Conservation (phyloP, 2,329 filamentous ascomycete genomes). For the Talaromyces piceae region DNA sequence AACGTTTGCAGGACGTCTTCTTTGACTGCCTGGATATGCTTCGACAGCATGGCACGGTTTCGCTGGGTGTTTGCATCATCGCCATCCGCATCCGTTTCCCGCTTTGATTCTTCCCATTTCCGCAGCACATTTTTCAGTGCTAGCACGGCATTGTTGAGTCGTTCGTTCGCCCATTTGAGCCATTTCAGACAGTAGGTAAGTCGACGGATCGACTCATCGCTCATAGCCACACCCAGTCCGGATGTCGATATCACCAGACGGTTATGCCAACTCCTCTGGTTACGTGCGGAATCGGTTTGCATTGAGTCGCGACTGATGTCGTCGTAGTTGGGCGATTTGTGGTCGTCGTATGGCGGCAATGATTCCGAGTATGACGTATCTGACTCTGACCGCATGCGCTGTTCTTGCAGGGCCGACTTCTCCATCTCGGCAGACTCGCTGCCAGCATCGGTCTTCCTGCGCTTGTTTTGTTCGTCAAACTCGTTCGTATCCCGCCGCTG, state of each 20-base stretch:
- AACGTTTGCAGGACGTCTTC: slow-evolving; percentile 35
- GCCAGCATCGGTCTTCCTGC: slow-evolving; percentile 35
- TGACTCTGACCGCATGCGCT: slow-evolving; percentile 48
- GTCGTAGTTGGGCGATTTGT: slow-evolving; percentile 66
- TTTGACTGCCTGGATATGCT: slow-evolving; percentile 16
- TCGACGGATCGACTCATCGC: slow-evolving; percentile 74
- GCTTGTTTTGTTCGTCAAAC: slow-evolving; percentile 31
- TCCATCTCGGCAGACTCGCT: slow-evolving; percentile 34
- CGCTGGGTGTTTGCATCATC: slow-evolving; percentile 26
- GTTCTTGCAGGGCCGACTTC: slow-evolving; percentile 22
- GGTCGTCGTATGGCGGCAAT: slow-evolving; percentile 76
- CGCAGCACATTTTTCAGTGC: slow-evolving; percentile 69
- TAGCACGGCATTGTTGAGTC: slow-evolving; percentile 67
- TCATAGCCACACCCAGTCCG: slow-evolving; percentile 84
- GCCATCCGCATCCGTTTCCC: slow-evolving; percentile 18
- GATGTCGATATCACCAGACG: slow-evolving; percentile 85
- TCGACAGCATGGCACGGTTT: slow-evolving; percentile 46
- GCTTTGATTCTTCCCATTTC: slow-evolving; percentile 61
- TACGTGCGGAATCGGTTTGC: slow-evolving; percentile 20
- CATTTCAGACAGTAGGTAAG: slow-evolving; percentile 77
- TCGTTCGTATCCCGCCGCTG: slow-evolving; percentile 32
- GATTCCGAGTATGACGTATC: slow-evolving; percentile 63
- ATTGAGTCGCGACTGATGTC: slow-evolving; percentile 37
- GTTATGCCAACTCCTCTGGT: slow-evolving; percentile 60
- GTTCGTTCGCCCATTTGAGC: slow-evolving; percentile 72